These are phyloP conservation scores for Lodderomyces orthopsilosis DNA, from an alignment of 1,139 yeast species.

Conservation along the genomic window DNA sequence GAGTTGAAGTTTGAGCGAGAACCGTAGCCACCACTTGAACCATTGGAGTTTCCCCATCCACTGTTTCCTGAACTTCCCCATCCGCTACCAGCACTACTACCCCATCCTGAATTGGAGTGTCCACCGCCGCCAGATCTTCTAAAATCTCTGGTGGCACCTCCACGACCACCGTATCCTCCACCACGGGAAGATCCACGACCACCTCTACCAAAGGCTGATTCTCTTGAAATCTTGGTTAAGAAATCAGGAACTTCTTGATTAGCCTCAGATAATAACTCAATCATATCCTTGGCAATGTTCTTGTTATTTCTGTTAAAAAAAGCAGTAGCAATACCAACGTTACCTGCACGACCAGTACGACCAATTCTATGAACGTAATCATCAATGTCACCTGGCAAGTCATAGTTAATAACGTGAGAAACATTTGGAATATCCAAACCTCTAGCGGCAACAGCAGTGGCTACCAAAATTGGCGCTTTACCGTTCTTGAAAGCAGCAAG, in stretches of 20 bases:
- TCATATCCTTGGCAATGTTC: slow-evolving; percentile 82
- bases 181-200: slow-evolving; percentile 37
- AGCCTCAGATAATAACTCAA: slow-evolving; percentile 88
- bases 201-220: slow-evolving; percentile 53
- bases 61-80: slow-evolving; percentile 8
- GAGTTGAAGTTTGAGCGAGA: slow-evolving; percentile 18
- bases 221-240: slow-evolving; percentile 78
- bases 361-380: slow-evolving; percentile 99
- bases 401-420: slow-evolving; percentile 95
- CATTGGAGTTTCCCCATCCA: slow-evolving; percentile 11
- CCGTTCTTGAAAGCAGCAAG: slow-evolving; percentile 85
- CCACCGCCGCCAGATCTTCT: slow-evolving; percentile 45
- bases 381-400: slow-evolving; percentile 94
- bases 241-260: slow-evolving; percentile 96
- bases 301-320: slow-evolving; percentile 95
- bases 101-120: slow-evolving; percentile 25
- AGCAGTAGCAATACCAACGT: slow-evolving; percentile 96
- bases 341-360: slow-evolving; percentile 99
- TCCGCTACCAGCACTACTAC: slow-evolving; percentile 13
- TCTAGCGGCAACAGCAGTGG: slow-evolving; percentile 99
- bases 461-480: slow-evolving; percentile 87
- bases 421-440: slow-evolving; percentile 99
- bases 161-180: slow-evolving; percentile 47
- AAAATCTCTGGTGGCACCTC: slow-evolving; percentile 58
- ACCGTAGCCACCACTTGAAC: slow-evolving; percentile 10